Evolutionary conservation across 306 rosid species (phyloP), one percentile per base, ranked within the genome.

Genomic region (Fragaria ananassa): DNA sequence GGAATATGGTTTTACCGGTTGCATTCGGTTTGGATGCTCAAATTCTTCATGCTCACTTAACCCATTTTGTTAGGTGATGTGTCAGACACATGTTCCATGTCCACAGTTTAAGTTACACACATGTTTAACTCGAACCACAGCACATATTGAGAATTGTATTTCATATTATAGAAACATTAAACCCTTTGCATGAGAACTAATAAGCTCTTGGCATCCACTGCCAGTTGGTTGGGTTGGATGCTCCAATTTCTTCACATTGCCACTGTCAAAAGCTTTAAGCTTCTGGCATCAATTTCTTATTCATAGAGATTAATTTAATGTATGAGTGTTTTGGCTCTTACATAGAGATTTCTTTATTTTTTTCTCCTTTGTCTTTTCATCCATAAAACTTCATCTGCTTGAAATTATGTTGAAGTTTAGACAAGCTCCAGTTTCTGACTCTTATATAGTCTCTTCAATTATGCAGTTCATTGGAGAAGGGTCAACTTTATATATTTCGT

Each of bases 391-490:
- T 72, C 21, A 17, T 49, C 13, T 54, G 23, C 60, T 62, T 65
- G 27, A 50, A 53, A 56, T 51, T 44, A 42, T 62, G 46, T 49
- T 74, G 57, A 2, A 8, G 13, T 4, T 39, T 27, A 17, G 39
- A 54, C 39, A 34, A 66, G 79, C 2, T 29, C 15, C 11, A 12
- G 53, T 25, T 63, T 27, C 19, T 81, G 27, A 62, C 71, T 35
- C 1, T 50, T 56, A 37, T 71, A 17, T 50, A 50, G 35, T 25
- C 19, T n/a, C 31, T 54, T 65, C 72, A 78, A 69, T 49, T 81
- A 12, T 80, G 70, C 94, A 94, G 97, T 85, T 94, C 98, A 68
- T 78, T 94, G 86, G 97, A 92, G 90, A 94, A 94, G 88, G 96
- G 93, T 37, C 95, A 68, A 85, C 76, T 75, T 70, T 89, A 92